Evolutionary conservation across 257 asterid species (phyloP).

Genomic region (Lithospermum erythrorhizon): DNA sequence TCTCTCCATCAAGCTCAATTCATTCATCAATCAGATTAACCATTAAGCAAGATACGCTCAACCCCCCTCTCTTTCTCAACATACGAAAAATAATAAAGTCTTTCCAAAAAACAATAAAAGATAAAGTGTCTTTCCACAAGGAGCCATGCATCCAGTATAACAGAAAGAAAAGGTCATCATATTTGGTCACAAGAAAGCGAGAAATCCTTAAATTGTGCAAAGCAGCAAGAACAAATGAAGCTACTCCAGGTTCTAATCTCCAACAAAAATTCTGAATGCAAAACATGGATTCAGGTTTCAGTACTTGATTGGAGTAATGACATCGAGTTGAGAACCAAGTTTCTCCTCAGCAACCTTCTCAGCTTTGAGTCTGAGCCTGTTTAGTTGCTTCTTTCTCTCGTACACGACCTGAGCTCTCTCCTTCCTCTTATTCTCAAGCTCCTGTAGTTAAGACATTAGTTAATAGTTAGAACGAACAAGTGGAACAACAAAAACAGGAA

Average conservation of each 20-base stretch:
- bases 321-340: constrained; percentile 66
- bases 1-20: too few relatives aligned
- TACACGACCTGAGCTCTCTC: constrained; percentile 67
- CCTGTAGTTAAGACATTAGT: constrained; percentile 23
- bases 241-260: constrained; percentile 13
- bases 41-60: too few relatives aligned
- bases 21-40: too few relatives aligned
- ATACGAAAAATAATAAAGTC: too few relatives aligned
- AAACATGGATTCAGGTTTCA: constrained; percentile 19
- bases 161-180: background rate
- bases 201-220: constrained; percentile 1
- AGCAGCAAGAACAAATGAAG: constrained; percentile 9
- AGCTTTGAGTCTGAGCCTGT: constrained; percentile 56
- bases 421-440: constrained; percentile 86
- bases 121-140: background rate
- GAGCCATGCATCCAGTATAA: background rate
- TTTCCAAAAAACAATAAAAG: background rate
- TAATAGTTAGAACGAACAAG: background rate
- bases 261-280: constrained; percentile 20
- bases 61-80: too few relatives aligned
- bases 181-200: constrained; percentile 1
- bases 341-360: constrained; percentile 75
- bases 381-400: constrained; percentile 81
- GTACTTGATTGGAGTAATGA: constrained; percentile 62
- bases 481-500: background rate